Evolutionary conservation across 129 eudicot species (phyloP).

Genomic region (Silybum marianum): DNA sequence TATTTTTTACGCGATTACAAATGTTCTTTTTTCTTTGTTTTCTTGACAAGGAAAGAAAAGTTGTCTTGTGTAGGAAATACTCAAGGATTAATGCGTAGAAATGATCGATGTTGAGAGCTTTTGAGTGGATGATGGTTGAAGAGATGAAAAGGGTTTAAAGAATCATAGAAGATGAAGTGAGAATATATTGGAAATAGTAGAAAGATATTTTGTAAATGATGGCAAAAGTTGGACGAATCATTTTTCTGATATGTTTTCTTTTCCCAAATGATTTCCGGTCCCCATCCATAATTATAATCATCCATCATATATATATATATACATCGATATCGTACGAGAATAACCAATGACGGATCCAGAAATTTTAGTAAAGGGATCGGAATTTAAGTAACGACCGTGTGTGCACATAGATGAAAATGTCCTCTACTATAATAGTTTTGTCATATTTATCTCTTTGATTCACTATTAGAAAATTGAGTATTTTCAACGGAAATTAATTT

Average conservation of each 20-base stretch:
- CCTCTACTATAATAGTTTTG: too few relatives aligned
- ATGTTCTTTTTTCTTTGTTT: neutral
- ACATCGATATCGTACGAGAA: too few relatives aligned
- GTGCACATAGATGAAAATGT: too few relatives aligned
- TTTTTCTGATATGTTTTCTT: conserved; percentile 45
- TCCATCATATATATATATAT: too few relatives aligned
- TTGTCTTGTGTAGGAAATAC: conserved; percentile 4
- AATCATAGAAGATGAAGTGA: conserved; percentile 30
- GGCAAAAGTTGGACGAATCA: conserved; percentile 46
- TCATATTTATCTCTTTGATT: too few relatives aligned
- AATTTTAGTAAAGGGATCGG: too few relatives aligned
- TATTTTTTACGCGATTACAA: neutral
- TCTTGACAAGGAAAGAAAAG: conserved; percentile 11
- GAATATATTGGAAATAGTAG: conserved; percentile 39
- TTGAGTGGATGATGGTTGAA: conserved; percentile 26
- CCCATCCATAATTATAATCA: neutral
- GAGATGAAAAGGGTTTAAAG: conserved; percentile 13
- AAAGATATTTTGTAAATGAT: conserved; percentile 40
- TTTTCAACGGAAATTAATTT: too few relatives aligned
- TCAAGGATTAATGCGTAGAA: conserved; percentile 3
- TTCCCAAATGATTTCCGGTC: conserved; percentile 31
- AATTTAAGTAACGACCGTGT: too few relatives aligned
- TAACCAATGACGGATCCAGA: too few relatives aligned
- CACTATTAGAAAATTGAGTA: too few relatives aligned
- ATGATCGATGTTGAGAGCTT: conserved; percentile 4